Conservation (phyloP, 2,329 filamentous ascomycete species). For the Ceratocystiopsis brevicomis region DNA sequence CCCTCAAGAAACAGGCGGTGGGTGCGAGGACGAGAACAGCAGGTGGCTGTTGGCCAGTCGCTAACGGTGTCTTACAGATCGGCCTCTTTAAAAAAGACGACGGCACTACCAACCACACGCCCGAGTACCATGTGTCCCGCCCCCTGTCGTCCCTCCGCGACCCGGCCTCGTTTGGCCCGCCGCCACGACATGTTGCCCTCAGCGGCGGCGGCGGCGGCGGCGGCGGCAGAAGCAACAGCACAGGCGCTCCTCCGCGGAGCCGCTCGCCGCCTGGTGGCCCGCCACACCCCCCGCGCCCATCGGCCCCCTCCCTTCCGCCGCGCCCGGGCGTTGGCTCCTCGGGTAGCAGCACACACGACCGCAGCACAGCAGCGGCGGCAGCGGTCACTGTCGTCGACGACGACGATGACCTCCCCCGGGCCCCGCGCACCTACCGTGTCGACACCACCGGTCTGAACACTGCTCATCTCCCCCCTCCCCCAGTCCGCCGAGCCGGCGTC, state of each 20-base stretch:
- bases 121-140: conserved; percentile 22
- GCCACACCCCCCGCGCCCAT: no score
- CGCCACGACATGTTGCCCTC: conserved; percentile 41
- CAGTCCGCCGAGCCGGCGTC: conserved; percentile 27
- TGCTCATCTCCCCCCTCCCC: conserved; percentile 50
- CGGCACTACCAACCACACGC: conserved; percentile 12
- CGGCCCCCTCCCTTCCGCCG: neutral
- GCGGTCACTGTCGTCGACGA: conserved; percentile 1
- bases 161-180: conserved; percentile 59
- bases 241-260: neutral
- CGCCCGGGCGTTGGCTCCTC: neutral
- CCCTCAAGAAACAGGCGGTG: conserved; percentile 28
- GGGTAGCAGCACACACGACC: no score
- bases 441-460: conserved; percentile 57
- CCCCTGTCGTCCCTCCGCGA: conserved; percentile 58
- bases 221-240: conserved; percentile 14
- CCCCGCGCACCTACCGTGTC: conserved; percentile 45
- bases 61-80: conserved; percentile 1
- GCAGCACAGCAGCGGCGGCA: no score
- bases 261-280: neutral
- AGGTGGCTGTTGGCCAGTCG: no score
- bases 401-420: conserved; percentile 21
- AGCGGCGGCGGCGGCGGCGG: conserved; percentile 8
- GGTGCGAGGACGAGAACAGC: conserved; percentile 8
- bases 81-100: conserved; percentile 15